Base-by-base conservation (phyloP, 768 basidiomycete genomes). In the Baorangia bicolor region DNA sequence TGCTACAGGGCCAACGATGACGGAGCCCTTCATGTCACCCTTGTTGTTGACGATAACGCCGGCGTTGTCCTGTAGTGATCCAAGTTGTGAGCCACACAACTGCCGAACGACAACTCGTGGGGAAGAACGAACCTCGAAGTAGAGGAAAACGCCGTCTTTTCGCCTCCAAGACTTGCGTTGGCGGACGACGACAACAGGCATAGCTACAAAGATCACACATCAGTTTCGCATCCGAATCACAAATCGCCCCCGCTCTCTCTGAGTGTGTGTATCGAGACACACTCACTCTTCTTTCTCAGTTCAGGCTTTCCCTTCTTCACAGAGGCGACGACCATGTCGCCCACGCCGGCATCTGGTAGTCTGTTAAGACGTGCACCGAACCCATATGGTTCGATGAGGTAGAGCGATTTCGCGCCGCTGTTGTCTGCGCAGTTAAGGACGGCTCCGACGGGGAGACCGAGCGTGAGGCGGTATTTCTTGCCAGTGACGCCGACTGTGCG, bases 281-380 rank as follows among this genome's bases (percentile, higher is more conserved):
- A 81, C 94, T 69, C 73, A 96, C 94, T 96, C 83, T 99, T 99
- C 83, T 99, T 99, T 78, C 97, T 87, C 73, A 99, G 77, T 78
- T 99, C 97, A 34, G 97, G 97, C 81, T 99, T 98, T 75, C 97
- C 97, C 84, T 98, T 98, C 86, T 99, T 98, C 69, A 99, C 97
- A 50, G 90, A 93, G 56, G 92, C 93, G 56, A 96, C 90, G 59
- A 95, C 86, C 93, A 95, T 94, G 74, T 94, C 93, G 55, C 92
- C 92, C 55, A 92, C 91, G 81, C 88, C 89, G 59, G 91, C 94
- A 74, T 97, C 96, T 60, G 97, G 97, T 58, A 98, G 82, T 77
- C 97, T 84, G 85, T 98, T 98, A 47, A 98, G 85, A 73, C 90
- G 94, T 61, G 97, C 90, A 75, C 97, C 97, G 74, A 90, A 92